These are phyloP conservation scores for Penicillium hordei DNA, from an alignment of 2,329 filamentous ascomycete species.

Conservation along the genomic window DNA sequence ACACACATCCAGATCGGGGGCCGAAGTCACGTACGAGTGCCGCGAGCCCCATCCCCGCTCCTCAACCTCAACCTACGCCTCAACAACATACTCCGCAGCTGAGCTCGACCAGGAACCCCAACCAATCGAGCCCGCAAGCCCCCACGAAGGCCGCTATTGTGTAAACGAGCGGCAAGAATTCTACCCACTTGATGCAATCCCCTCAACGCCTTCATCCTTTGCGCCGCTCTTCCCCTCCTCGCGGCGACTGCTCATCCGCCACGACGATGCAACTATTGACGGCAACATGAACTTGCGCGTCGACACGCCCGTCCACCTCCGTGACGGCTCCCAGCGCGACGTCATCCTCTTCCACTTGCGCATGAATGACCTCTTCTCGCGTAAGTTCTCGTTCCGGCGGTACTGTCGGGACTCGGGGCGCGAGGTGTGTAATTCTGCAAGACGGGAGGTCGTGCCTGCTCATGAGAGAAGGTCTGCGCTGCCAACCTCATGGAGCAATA, in stretches of 20 bases:
- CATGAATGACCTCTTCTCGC: conserved; percentile 84
- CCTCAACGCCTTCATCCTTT: conserved; percentile 80
- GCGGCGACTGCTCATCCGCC: conserved; percentile 75
- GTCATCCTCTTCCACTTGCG: conserved; percentile 87
- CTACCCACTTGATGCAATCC: conserved; percentile 65
- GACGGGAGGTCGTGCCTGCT: conserved; percentile 60
- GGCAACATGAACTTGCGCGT: conserved; percentile 96
- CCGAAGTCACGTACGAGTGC: not conserved
- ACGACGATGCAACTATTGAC: conserved; percentile 86
- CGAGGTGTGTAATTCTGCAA: conserved; percentile 82
- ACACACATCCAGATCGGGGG: not conserved
- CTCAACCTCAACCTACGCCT: conserved; percentile 79
- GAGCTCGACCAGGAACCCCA: conserved; percentile 48
- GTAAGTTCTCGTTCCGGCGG: conserved; percentile 85
- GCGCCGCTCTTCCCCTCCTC: conserved; percentile 81
- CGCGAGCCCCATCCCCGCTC: conserved; percentile 42
- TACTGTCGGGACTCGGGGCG: conserved; percentile 92
- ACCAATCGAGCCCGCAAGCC: not conserved
- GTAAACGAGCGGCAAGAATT: conserved; percentile 55
- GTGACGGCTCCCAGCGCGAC: conserved; percentile 60
- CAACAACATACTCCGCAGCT: conserved; percentile 64
- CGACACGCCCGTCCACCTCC: conserved; percentile 68
- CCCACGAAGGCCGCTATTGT: conserved; percentile 45
- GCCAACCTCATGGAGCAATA: conserved; percentile 61
- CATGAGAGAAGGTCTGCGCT: conserved; percentile 53